phyloP scores from a whole-genome alignment of 306 rosid genomes.

The Abrus precatorius region DNA sequence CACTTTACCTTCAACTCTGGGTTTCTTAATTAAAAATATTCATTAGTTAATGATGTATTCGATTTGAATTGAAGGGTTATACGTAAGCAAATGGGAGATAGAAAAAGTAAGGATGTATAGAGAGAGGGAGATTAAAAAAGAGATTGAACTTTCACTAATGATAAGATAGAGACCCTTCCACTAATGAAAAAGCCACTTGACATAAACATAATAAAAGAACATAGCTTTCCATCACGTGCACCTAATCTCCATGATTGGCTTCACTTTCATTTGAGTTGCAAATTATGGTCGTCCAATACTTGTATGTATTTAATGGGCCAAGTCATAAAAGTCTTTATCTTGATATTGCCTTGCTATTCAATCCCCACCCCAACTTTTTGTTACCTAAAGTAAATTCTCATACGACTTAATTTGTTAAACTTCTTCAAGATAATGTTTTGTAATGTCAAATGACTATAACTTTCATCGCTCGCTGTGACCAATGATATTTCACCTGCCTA shows the following conservation, averaged over 20 bases:
- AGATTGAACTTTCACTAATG: conserved; percentile 39
- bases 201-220: conserved; percentile 41
- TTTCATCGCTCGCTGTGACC: not conserved
- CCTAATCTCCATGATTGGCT: conserved; percentile 40
- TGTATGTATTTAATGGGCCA: not conserved
- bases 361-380: not conserved
- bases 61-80: conserved; percentile 3
- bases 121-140: not conserved
- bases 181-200: conserved; percentile 45
- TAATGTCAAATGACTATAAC: not conserved
- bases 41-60: not conserved
- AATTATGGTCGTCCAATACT: conserved; percentile 28
- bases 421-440: not conserved
- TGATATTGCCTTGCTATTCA: conserved; percentile 1
- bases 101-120: conserved; percentile 11
- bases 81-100: not conserved
- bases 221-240: conserved; percentile 50
- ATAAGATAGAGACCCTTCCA: conserved; percentile 59
- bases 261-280: conserved; percentile 33
- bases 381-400: not conserved
- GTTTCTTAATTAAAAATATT: conserved; percentile 5
- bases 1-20: not conserved
- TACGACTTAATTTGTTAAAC: not conserved
- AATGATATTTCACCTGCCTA: not conserved
- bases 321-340: conserved; percentile 5